Base-by-base conservation (phyloP, 441 rosid species). In the Cnidoscolus chayamansa region DNA sequence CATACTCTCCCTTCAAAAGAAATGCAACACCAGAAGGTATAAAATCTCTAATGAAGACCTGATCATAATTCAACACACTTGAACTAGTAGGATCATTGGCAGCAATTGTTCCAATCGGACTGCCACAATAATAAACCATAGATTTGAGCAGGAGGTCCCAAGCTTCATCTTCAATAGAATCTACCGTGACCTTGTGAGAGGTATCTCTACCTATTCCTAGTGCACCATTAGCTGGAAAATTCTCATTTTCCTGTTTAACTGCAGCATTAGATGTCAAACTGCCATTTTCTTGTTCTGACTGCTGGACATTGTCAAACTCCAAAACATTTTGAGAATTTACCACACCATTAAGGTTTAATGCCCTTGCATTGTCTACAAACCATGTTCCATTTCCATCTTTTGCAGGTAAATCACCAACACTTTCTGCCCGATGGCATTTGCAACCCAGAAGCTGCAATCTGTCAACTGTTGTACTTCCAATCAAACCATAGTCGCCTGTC, bases 1-100 rank as follows among this genome's bases (percentile, higher is more conserved):
- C 98, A 65, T 87, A 89, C 74, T 94, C 94, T 60, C 98, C 97
- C 78, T 94, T 92, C 86, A 94, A 87, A 72, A 94, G 89, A 60
- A 94, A 92, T 49, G 98, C 98, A 57, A 94, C 78, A 55, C 97
- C 97, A 65, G 96, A 87, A 59, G 98, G 97, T 72, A 94, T 90
- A 74, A 92, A 94, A 73, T 92, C 98, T 77, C 98, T 86, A 70
- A 94, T 92, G 81, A 92, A 92, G 67, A 92, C 97, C 76, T 94
- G 97, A 82, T 94, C 98, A 56, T 94, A 91, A 81, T 94, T 94
- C 85, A 91, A 78, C 72, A 88, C 86, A 73, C 70, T 80, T 71
- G 92, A 86, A 81, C 84, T 74, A 10, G 92, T 86, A 49, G 97
- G 97, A 74, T 92, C 97, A 72, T 87, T 94, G 43, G 98, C 97